Base-by-base conservation (phyloP, 1,284 basidiomycete genomes). In the Ustilago loliicola region DNA sequence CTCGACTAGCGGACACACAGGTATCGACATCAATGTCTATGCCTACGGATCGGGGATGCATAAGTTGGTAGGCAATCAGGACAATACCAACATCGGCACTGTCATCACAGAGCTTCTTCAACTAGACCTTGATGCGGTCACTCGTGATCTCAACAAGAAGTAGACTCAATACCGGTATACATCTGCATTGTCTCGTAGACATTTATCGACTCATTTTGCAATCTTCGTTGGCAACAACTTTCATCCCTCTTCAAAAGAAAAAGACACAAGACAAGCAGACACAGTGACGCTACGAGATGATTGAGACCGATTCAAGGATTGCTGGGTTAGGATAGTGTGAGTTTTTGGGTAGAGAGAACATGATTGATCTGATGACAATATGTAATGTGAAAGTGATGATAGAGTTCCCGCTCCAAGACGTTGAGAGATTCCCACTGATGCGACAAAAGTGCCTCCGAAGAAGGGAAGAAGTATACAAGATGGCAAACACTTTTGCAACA, bases 1-100 rank as follows among this genome's bases (percentile, higher is more conserved):
- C 85, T 83, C 81, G 5, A 87, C 87, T 0, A 78, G 82, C n/a
- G 87, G 87, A 0, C 87, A 88, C 61, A 86, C 85, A 21, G 87
- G 86, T n/a, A 83, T 88, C 36, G 87, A 88, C 61, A 86, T 88
- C 50, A 86, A 87, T 38, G 80, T 88, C 3, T 87, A 87, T 58
- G 85, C 85, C 29, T 77, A 83, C 27, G 86, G 86, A 1, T 62
- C 68, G 34, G 79, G 80, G 23, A 32, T 79, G 51, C 54, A 72
- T 47, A 75, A 78, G 0, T 63, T 87, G 7, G 51, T 62, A 0
- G 87, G 87, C 1, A 87, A 87, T 62, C 76, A 83, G 30, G 87
- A 88, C 65, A 88, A 88, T 64, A 87, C 83, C 32, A 82, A 80
- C 51, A 82, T 86, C 57, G 85, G 84, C 11, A 51, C 58, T 3